These are phyloP conservation scores for Chaetomium strumarium DNA, from an alignment of 2,329 filamentous ascomycete genomes.

Conservation along the genomic window DNA sequence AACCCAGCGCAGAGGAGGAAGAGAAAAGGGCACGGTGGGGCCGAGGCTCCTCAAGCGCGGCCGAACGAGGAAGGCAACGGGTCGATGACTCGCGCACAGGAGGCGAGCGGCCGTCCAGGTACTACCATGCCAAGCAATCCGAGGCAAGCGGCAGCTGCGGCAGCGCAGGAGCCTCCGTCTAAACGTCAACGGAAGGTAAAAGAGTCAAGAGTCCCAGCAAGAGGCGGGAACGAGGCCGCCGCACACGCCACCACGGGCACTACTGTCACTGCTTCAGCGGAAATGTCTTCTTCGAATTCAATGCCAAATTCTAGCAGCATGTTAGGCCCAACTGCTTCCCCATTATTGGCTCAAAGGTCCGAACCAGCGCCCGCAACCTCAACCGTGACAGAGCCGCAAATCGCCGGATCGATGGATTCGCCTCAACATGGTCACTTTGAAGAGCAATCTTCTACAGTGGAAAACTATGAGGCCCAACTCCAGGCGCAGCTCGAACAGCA, in stretches of 20 bases:
- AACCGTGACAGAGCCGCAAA: conserved; percentile 13
- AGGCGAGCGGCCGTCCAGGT: conserved; percentile 9
- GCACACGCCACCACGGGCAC: conserved; percentile 1
- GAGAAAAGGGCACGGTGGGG: conserved; percentile 23
- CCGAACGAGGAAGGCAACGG: not conserved
- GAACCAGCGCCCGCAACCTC: conserved; percentile 8
- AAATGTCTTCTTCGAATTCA: not conserved
- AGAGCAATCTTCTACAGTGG: conserved; percentile 25
- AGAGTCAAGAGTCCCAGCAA: conserved; percentile 24
- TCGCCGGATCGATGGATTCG: conserved; percentile 17
- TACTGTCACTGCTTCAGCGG: not conserved
- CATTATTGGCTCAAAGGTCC: not conserved
- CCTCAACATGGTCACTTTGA: conserved; percentile 24
- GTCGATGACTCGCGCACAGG: not conserved
- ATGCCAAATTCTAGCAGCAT: not conserved
- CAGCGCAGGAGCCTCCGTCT: conserved; percentile 25
- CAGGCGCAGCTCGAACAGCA: conserved; percentile 27
- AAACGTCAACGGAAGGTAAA: conserved; percentile 37
- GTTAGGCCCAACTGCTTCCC: not conserved
- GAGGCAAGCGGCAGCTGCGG: not conserved
- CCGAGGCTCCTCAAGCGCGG: conserved; percentile 3
- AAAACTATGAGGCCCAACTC: conserved; percentile 27
- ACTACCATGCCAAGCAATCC: conserved; percentile 9
- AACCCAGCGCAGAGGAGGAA: conserved; percentile 29
- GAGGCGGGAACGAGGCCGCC: conserved; percentile 16